Percentiles rank a stretch among this genome's conserved stretches.
These are phyloP conservation scores for Chrysanthemum seticuspe DNA, from an alignment of 129 eudicot species.

Conservation along the genomic window DNA sequence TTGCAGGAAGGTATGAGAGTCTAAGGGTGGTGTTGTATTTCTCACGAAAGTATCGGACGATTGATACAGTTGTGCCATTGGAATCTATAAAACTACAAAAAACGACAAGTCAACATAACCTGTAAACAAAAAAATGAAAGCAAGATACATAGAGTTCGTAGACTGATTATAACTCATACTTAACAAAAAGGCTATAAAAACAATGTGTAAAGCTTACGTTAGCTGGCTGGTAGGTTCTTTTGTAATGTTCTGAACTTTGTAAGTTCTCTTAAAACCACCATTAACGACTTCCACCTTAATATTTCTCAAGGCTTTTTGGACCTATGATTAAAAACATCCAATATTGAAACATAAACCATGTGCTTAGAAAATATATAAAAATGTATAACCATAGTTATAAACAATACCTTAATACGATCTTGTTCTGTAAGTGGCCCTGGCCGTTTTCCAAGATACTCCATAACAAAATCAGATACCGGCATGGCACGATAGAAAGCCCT, in stretches of 20 bases:
- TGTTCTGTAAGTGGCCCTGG: slow-evolving; percentile 49
- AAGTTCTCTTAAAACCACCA: slow-evolving; percentile 14
- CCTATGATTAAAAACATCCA: slow-evolving; percentile 26
- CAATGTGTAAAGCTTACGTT: slow-evolving; percentile 35
- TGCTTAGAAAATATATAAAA: no score
- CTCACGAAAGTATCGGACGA: slow-evolving; percentile 39
- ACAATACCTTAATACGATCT: slow-evolving; percentile 57
- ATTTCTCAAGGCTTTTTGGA: slow-evolving; percentile 53
- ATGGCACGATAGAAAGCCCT: slow-evolving; percentile 51
- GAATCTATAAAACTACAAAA: slow-evolving; percentile 14
- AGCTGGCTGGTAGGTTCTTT: slow-evolving; percentile 21
- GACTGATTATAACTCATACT: background rate
- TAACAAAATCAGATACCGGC: slow-evolving; percentile 43
- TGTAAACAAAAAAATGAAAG: background rate
- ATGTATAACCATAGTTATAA: background rate
- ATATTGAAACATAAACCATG: no score
- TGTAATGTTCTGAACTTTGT: slow-evolving; percentile 43
- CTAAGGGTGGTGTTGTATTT: slow-evolving; percentile 34
- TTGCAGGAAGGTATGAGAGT: slow-evolving; percentile 44
- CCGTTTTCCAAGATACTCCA: slow-evolving; percentile 36
- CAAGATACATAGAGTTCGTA: background rate
- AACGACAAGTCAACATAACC: background rate
- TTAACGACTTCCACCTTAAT: slow-evolving; percentile 39
- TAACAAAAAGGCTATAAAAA: background rate
- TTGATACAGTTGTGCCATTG: slow-evolving; percentile 31